Conservation (phyloP, 2,329 filamentous ascomycete species). For the Sclerotinia glacialis region DNA sequence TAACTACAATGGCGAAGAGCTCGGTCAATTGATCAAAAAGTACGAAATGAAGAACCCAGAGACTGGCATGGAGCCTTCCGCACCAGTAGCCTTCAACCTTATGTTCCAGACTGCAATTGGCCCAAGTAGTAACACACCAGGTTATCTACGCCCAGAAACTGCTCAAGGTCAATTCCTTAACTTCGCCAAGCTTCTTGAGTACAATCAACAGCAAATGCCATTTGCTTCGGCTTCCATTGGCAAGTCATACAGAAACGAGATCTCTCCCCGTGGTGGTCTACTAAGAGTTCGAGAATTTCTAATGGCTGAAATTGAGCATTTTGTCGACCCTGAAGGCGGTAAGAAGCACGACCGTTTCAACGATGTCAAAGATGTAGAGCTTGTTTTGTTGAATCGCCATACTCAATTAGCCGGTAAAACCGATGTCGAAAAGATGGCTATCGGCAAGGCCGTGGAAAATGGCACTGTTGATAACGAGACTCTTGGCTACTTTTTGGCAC, state of each 20-base stretch:
- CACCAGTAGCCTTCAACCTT: slow-evolving; percentile 91
- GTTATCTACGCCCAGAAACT: slow-evolving; percentile 89
- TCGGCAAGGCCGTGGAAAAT: slow-evolving; percentile 80
- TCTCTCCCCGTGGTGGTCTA: slow-evolving; percentile 87
- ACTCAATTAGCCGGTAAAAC: slow-evolving; percentile 88
- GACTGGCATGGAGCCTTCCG: slow-evolving; percentile 71
- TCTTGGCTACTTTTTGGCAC: slow-evolving; percentile 92
- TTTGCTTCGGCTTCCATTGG: slow-evolving; percentile 97
- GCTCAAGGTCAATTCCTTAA: slow-evolving; percentile 97
- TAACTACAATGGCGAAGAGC: slow-evolving; percentile 85
- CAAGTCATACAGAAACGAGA: slow-evolving; percentile 98
- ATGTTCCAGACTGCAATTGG: slow-evolving; percentile 98
- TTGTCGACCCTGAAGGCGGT: slow-evolving; percentile 87
- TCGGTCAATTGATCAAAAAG: slow-evolving; percentile 85
- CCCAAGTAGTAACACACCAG: slow-evolving; percentile 80
- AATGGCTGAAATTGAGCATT: slow-evolving; percentile 99
- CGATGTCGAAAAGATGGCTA: slow-evolving; percentile 65
- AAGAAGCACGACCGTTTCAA: slow-evolving; percentile 91
- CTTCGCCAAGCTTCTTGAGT: slow-evolving; percentile 93
- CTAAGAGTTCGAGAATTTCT: slow-evolving; percentile 94
- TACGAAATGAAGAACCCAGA: slow-evolving; percentile 86
- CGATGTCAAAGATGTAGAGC: slow-evolving; percentile 78
- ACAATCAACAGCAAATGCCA: slow-evolving; percentile 92
- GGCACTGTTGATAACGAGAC: slow-evolving; percentile 95
- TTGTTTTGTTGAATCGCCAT: slow-evolving; percentile 79